phyloP scores from a whole-genome alignment of 805 yeast species.

The Spathaspora sp. region DNA sequence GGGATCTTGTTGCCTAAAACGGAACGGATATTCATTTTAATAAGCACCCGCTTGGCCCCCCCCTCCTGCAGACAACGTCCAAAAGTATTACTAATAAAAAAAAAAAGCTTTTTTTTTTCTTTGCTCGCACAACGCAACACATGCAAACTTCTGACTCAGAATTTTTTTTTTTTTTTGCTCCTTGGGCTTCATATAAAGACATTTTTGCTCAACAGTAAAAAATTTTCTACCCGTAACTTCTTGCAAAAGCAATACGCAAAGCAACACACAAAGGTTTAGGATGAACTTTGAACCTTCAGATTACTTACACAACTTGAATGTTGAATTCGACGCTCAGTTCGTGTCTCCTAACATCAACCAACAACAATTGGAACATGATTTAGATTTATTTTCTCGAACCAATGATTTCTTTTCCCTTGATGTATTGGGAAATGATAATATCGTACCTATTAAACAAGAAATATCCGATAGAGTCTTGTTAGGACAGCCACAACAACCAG shows the following conservation, averaged over 20 bases:
- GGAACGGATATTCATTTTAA: not conserved
- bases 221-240: not conserved
- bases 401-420: slow-evolving; percentile 9
- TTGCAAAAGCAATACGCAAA: too few species aligned
- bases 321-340: slow-evolving; percentile 21
- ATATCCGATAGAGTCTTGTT: not conserved
- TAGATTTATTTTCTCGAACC: slow-evolving; percentile 34
- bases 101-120: not conserved
- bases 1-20: not conserved
- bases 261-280: not conserved
- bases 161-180: not conserved
- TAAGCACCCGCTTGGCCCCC: too few species aligned
- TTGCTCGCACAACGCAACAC: too few species aligned
- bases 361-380: slow-evolving; percentile 19
- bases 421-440: slow-evolving; percentile 9
- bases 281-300: slow-evolving; percentile 43
- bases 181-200: not conserved
- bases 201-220: not conserved
- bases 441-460: slow-evolving; percentile 11
- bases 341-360: slow-evolving; percentile 9
- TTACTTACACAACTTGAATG: slow-evolving; percentile 37
- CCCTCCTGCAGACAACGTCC: not conserved
- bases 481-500: slow-evolving; percentile 1
- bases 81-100: not conserved
- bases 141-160: not conserved